These are phyloP conservation scores for Porogramme epimiltina DNA, from an alignment of 1,284 basidiomycete species.

Conservation along the genomic window DNA sequence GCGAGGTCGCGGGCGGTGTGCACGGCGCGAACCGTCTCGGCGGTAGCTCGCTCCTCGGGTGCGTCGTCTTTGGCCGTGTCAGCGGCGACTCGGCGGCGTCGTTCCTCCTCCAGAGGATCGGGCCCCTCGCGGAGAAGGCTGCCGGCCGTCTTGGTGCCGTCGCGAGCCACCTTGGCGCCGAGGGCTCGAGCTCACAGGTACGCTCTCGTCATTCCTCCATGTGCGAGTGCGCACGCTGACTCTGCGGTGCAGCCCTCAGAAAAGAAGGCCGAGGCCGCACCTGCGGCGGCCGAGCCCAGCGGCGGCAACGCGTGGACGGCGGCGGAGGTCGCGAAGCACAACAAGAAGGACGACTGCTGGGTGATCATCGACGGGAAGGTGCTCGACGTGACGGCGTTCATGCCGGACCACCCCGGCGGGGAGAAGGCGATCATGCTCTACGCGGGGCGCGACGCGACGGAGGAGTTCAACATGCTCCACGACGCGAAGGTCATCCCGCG, in stretches of 20 bases:
- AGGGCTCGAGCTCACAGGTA: constrained; percentile 28
- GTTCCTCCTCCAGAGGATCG: constrained; percentile 35
- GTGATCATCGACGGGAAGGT: constrained; percentile 89
- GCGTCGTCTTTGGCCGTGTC: constrained; percentile 97
- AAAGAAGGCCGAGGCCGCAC: constrained; percentile 21
- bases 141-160: constrained; percentile 79
- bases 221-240: constrained; percentile 20
- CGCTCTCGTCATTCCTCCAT: not conserved
- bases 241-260: constrained; percentile 38
- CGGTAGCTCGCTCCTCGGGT: constrained; percentile 97
- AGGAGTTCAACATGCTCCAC: constrained; percentile 91
- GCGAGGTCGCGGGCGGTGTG: constrained; percentile 97
- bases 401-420: constrained; percentile 86
- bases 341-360: constrained; percentile 87
- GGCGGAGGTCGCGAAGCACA: constrained; percentile 87
- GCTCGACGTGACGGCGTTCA: constrained; percentile 83
- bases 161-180: constrained; percentile 72
- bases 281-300: constrained; percentile 7
- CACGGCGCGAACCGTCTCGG: constrained; percentile 99
- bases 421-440: constrained; percentile 91
- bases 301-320: constrained; percentile 49
- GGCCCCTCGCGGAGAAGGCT: constrained; percentile 56
- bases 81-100: constrained; percentile 83
- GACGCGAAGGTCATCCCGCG: constrained; percentile 83
- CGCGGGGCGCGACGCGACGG: constrained; percentile 90